A percentile compares a stretch with the other conserved stretches of the same genome.
phyloP scores from a whole-genome alignment of 2,329 filamentous ascomycete genomes.

The Sporothrix mexicana region DNA sequence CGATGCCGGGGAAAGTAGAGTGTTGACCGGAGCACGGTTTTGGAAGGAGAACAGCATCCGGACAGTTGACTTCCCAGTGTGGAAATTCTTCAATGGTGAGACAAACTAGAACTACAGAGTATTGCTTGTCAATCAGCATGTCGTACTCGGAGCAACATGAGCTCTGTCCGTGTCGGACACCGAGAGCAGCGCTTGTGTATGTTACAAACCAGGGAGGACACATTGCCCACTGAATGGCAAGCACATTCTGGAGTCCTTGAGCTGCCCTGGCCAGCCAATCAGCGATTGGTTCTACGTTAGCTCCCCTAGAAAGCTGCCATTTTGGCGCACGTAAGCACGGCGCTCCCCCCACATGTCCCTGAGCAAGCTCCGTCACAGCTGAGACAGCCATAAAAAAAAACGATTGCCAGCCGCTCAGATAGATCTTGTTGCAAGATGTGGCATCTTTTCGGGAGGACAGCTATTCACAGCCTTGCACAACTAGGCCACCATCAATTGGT shows the following conservation, averaged over 20 bases:
- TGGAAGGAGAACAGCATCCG: not conserved
- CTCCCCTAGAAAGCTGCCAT: conserved; percentile 3
- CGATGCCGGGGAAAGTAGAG: too few species aligned
- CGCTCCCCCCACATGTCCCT: not conserved
- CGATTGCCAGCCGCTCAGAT: conserved; percentile 7
- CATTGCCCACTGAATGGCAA: not conserved
- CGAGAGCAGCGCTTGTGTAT: not conserved
- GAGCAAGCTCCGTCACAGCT: not conserved
- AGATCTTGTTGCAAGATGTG: conserved; percentile 30
- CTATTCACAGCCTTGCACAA: not conserved
- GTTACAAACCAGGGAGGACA: conserved; percentile 17
- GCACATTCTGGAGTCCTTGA: not conserved
- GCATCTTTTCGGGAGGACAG: conserved; percentile 9
- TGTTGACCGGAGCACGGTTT: not conserved
- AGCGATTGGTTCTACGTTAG: conserved; percentile 9
- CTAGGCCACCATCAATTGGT: not conserved
- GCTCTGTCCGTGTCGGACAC: conserved; percentile 10
- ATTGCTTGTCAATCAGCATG: not conserved
- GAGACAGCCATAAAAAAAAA: conserved; percentile 9
- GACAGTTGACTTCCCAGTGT: not conserved
- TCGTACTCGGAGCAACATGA: too few species aligned
- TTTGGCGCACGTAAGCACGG: conserved; percentile 15
- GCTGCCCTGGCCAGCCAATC: conserved; percentile 13
- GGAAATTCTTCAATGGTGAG: conserved; percentile 5
- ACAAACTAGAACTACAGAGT: not conserved